Base-by-base conservation (phyloP, 345 rosid species). In the Acer yangbiense region DNA sequence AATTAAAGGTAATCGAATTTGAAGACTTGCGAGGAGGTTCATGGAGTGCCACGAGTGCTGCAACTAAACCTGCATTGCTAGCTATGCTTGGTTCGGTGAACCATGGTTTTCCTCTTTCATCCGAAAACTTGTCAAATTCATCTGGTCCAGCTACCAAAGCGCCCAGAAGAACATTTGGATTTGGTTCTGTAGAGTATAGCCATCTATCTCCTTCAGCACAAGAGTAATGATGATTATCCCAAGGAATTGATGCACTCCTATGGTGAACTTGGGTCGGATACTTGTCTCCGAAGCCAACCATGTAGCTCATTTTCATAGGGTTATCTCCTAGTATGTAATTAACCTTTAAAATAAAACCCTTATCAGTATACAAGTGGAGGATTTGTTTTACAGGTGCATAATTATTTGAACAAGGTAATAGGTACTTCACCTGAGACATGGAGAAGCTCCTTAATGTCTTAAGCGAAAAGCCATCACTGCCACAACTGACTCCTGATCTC, bases 261-360 rank as follows among this genome's bases (percentile, higher is more conserved):
- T 91, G 95, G 78, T 89, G 92, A 43, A 88, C 80, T 61, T 83
- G 86, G 27, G 80, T 71, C 1, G 95, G 93, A 77, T 81, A 86
- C 17, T 79, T 65, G 73, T 71, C 78, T 35, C 93, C 90, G 21
- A 76, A 89, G 4, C 95, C 95, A 29, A 88, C 91, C 82, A 89
- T 74, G 82, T 89, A 88, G 71, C 89, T 87, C 87, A 88, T 83
- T 76, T 87, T 82, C 88, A 77, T 83, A 5, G 93, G 95, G 71
- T 91, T 91, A 25, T 85, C 80, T 46, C 95, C 91, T 14, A 87
- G 79, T 17, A 88, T 82, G 81, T 87, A 85, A 20, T 81, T 73
- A 23, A 89, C 73, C 95, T 84, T 76, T 23, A 21, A 41, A 71
- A 65, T 43, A 23, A 23, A 35, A 35, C 7, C 39, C n/a, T 14